Base-by-base conservation (phyloP, 768 basidiomycete species). In the Albatrellus ellisii region DNA sequence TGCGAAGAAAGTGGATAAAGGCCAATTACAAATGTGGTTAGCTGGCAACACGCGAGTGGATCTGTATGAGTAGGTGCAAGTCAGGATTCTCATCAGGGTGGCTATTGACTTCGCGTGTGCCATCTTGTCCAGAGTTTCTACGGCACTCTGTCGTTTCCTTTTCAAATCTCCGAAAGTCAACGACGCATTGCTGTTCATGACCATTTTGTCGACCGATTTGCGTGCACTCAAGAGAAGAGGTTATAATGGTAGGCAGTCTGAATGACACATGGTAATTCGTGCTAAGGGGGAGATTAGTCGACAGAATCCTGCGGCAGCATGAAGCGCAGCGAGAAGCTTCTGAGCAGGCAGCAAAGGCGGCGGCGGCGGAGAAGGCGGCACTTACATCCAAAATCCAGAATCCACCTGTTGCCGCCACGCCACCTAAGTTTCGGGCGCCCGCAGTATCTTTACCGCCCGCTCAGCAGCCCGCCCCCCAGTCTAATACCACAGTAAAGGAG, bases 61-160 rank as follows among this genome's bases (percentile, higher is more conserved):
- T 52, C 85, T 92, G 74, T 97, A 85, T 53, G 92, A 95, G 88
- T 89, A 53, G 64, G 87, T 75, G 4, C n/a, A n/a, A n/a, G n/a
- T n/a, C n/a, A n/a, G n/a, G 26, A 17, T 18, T 17, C 26, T 18
- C 48, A 10, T 27, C 36, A 9, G 37, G 20, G 3, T 34, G 17
- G 25, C 37, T 20, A 5, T 28, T n/a, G 42, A 36, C 24, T 20
- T 38, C 31, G 43, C 11, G 36, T n/a, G n/a, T n/a, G n/a, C n/a
- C n/a, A n/a, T n/a, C 43, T 14, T 42, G 31, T 20, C 2, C 37
- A 92, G 90, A 59, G 79, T 98, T 11, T 82, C 94, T 0, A 79
- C 77, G 1, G 81, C 85, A 1, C 63, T 98, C 24, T 89, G 87
- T 56, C 77, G 78, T 14, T 56, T 83, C 6, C 59, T 95, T 24